These are phyloP conservation scores for Arthrobotrys musiformis DNA, from an alignment of 2,329 filamentous ascomycete species.

Conservation along the genomic window DNA sequence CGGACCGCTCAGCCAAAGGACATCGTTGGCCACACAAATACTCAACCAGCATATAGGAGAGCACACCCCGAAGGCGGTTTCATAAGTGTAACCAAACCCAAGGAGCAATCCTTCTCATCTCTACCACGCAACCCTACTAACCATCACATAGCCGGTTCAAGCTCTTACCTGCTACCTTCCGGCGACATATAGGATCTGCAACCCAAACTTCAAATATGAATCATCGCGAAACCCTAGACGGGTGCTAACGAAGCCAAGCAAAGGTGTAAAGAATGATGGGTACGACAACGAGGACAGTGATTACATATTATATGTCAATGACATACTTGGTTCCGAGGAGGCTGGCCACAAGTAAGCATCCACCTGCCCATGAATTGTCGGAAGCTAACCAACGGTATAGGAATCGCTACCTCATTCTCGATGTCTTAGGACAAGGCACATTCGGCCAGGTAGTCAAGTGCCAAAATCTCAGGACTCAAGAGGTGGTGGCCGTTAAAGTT, in stretches of 20 bases:
- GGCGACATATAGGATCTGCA: slow-evolving; percentile 97
- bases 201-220: slow-evolving; percentile 97
- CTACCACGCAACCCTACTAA: neutral
- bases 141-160: slow-evolving; percentile 78
- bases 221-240: slow-evolving; percentile 94
- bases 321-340: slow-evolving; percentile 96
- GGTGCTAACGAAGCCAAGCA: slow-evolving; percentile 97
- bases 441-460: slow-evolving; percentile 99
- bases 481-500: slow-evolving; percentile 98
- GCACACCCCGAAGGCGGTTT: slow-evolving; percentile 97
- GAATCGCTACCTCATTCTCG: slow-evolving; percentile 72
- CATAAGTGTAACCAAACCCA: slow-evolving; percentile 76
- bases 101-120: neutral
- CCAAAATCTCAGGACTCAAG: slow-evolving; percentile 96
- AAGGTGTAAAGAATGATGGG: slow-evolving; percentile 97
- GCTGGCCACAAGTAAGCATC: slow-evolving; percentile 87
- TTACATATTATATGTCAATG: slow-evolving; percentile 98
- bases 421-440: slow-evolving; percentile 95
- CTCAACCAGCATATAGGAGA: slow-evolving; percentile 88
- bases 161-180: slow-evolving; percentile 92
- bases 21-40: slow-evolving; percentile 82
- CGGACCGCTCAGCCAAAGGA: slow-evolving; percentile 79
- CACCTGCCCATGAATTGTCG: neutral
- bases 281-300: slow-evolving; percentile 99
- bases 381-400: slow-evolving; percentile 8